These are phyloP conservation scores for Chrysoporthe puriensis DNA, from an alignment of 2,329 filamentous ascomycete species.

Conservation along the genomic window DNA sequence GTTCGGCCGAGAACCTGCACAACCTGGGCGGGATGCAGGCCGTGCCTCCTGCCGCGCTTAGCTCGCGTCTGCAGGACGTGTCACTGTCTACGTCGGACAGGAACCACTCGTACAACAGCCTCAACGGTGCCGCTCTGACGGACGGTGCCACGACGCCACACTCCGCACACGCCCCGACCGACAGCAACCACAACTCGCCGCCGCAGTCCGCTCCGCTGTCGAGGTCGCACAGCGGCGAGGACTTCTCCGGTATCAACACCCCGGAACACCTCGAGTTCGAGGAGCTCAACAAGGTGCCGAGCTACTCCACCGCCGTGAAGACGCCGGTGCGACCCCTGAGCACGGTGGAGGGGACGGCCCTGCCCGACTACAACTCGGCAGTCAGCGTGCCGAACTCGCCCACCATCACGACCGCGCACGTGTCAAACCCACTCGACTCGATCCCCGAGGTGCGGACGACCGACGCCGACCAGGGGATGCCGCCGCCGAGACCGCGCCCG, in stretches of 20 bases:
- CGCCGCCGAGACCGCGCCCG: conserved; percentile 27
- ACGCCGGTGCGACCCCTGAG: conserved; percentile 61
- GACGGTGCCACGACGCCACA: conserved; percentile 42
- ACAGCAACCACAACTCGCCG: conserved; percentile 44
- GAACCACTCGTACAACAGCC: conserved; percentile 49
- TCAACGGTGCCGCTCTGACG: conserved; percentile 37
- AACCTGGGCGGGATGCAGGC: conserved; percentile 54
- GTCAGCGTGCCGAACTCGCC: conserved; percentile 57
- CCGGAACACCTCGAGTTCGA: conserved; percentile 64
- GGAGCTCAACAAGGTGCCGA: conserved; percentile 73
- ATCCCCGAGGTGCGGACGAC: conserved; percentile 37
- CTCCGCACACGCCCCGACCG: conserved; percentile 41
- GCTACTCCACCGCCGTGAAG: conserved; percentile 74
- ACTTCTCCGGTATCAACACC: conserved; percentile 56
- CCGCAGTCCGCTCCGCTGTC: conserved; percentile 53
- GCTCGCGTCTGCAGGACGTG: conserved; percentile 71
- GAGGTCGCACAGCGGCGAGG: conserved; percentile 57
- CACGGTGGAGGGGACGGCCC: conserved; percentile 50
- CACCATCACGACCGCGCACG: conserved; percentile 42
- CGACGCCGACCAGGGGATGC: conserved; percentile 23
- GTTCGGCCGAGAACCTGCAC: conserved; percentile 80
- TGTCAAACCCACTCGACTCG: conserved; percentile 36
- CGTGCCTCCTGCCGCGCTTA: conserved; percentile 59
- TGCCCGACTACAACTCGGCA: conserved; percentile 71
- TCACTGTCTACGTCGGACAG: conserved; percentile 53